Evolutionary conservation across 164 flowering plant species (phyloP), one percentile per base, ranked within the genome.

Genomic region (Protea cynaroides): DNA sequence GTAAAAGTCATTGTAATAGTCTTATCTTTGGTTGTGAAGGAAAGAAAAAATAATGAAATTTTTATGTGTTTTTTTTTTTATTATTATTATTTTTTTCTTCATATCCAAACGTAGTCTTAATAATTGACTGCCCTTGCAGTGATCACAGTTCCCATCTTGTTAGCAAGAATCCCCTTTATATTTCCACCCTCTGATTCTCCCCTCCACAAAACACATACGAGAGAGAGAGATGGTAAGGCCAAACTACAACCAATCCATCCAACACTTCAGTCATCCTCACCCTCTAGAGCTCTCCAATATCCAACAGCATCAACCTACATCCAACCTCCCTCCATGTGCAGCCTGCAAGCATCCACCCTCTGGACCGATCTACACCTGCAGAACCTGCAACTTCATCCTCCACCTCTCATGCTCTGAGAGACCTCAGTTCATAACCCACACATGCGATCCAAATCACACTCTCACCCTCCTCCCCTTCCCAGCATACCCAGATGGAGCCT

Each of bases 211-310:
- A n/a, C n/a, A 37, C 21, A n/a, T n/a, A 1, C 14, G 53, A 71
- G 66, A 70, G n/a, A n/a, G n/a, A n/a, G 34, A 29, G 34, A 29
- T 29, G 2, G 34, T 2, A 2, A 29, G 5, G 34, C 34, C 34
- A 29, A 29, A 29, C 34, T 29, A 3, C 34, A 29, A 29, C 34
- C 34, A 29, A 29, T 29, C 13, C 59, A 66, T 74, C 19, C 50
- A 60, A 6, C 79, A 79, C 43, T 76, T 79, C 67, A 73, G 78
- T 72, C 82, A 79, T 51, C 74, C 69, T 1, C 82, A 76, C 37
- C 72, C 70, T 2, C 37, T 79, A 22, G 59, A 71, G 8, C 70
- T 76, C 47, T 65, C 55, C 37, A 38, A 69, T 17, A 17, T 29
- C 40, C 65, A 63, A 40, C 38, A 37, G 10, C 56, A 8, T 0